Conservation (phyloP, 768 basidiomycete species). For the Roridomyces roridus region DNA sequence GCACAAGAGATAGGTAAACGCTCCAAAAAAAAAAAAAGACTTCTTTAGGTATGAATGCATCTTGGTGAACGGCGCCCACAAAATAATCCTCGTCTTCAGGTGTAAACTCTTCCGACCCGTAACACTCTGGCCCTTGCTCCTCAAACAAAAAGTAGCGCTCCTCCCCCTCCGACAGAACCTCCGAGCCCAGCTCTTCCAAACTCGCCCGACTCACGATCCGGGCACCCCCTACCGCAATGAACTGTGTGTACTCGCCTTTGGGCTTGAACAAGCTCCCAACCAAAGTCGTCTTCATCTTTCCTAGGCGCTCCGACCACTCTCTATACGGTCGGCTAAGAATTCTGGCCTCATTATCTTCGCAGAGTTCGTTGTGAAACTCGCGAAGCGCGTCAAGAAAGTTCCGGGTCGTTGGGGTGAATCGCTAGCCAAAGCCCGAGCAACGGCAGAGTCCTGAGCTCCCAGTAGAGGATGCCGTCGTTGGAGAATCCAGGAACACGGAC, state of each 20-base stretch:
- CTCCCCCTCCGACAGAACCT: too few relatives aligned
- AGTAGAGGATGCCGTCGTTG: neutral
- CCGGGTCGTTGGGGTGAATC: constrained; percentile 3
- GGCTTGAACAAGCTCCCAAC: neutral
- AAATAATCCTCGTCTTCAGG: too few relatives aligned
- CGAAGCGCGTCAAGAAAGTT: constrained; percentile 1
- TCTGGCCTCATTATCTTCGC: constrained; percentile 8
- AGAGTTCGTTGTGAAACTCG: constrained; percentile 6
- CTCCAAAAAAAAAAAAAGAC: too few relatives aligned
- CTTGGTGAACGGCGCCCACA: too few relatives aligned
- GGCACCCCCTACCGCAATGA: neutral
- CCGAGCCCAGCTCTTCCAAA: too few relatives aligned
- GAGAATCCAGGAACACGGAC: neutral
- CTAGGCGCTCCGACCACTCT: neutral
- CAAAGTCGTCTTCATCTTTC: neutral
- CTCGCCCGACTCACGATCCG: neutral
- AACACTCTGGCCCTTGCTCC: too few relatives aligned
- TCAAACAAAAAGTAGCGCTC: too few relatives aligned
- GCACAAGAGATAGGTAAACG: too few relatives aligned
- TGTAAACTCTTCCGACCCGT: too few relatives aligned
- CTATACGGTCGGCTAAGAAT: too few relatives aligned
- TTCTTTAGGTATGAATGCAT: too few relatives aligned
- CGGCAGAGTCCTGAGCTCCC: constrained; percentile 2
- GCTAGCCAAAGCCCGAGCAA: constrained; percentile 9
- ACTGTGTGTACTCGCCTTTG: neutral